phyloP scores from a whole-genome alignment of 78 protist genomes.

The Parvularia atlantis region DNA sequence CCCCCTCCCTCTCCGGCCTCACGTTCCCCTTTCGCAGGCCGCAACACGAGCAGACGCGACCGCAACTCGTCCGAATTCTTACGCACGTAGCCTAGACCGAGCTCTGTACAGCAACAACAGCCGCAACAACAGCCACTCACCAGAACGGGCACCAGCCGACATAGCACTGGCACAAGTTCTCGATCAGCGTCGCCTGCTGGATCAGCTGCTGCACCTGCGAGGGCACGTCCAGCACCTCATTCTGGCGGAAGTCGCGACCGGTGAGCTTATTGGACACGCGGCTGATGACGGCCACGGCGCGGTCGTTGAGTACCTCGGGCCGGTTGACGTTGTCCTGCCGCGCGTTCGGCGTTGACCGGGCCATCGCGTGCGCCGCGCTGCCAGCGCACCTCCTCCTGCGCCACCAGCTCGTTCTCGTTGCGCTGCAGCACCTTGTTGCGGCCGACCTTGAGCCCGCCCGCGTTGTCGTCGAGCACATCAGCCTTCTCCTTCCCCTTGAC shows the following conservation, averaged over 20 bases:
- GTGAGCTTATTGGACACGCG: slow-evolving; percentile 87
- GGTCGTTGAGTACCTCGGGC: slow-evolving; percentile 45
- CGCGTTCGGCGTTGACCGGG: not conserved
- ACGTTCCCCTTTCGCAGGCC: no score
- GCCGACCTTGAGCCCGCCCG: no score
- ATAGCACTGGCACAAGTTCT: slow-evolving; percentile 92
- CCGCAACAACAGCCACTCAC: no score
- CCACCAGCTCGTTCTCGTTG: not conserved
- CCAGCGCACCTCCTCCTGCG: not conserved
- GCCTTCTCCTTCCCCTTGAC: no score
- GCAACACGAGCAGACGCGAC: no score
- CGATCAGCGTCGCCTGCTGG: slow-evolving; percentile 81
- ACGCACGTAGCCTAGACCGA: no score
- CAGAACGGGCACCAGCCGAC: slow-evolving; percentile 93
- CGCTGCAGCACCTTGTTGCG: no score
- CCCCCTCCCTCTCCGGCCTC: no score
- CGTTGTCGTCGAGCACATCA: no score
- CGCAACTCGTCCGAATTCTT: no score
- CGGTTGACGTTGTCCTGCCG: not conserved
- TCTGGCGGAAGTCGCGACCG: slow-evolving; percentile 45
- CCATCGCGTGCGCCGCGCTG: no score
- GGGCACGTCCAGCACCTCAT: slow-evolving; percentile 40
- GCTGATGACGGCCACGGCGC: slow-evolving; percentile 68
- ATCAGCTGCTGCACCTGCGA: slow-evolving; percentile 81
- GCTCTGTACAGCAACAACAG: no score